Percentiles rank a stretch among this genome's conserved stretches.
These are phyloP conservation scores for Candida hispaniensis DNA, from an alignment of 805 yeast genomes.

Conservation along the genomic window DNA sequence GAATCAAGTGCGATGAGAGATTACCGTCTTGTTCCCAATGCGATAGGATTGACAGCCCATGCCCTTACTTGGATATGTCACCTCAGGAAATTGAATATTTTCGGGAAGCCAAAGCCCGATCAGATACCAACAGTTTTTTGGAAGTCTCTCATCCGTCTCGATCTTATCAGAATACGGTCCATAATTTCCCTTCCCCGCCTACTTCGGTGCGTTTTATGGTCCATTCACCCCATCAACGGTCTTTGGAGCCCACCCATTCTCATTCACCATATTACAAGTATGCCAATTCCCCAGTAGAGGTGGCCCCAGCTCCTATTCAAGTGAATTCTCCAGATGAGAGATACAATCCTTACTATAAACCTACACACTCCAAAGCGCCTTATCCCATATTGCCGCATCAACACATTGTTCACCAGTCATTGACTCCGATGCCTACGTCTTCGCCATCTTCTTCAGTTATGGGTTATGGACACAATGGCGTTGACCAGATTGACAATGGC, in stretches of 20 bases:
- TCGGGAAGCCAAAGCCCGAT: constrained; percentile 16
- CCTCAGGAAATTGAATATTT: constrained; percentile 34
- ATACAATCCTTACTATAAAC: too few relatives aligned
- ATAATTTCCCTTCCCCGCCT: constrained; percentile 11
- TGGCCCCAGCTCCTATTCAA: not conserved
- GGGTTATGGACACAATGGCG: too few relatives aligned
- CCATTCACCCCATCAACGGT: constrained; percentile 1
- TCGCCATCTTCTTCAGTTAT: too few relatives aligned
- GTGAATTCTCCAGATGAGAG: too few relatives aligned
- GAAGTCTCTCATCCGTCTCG: too few relatives aligned
- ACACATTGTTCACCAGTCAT: too few relatives aligned
- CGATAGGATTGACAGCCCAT: constrained; percentile 35
- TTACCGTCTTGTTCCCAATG: constrained; percentile 53
- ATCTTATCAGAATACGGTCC: constrained; percentile 11
- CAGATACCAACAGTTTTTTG: constrained; percentile 13
- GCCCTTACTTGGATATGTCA: constrained; percentile 42
- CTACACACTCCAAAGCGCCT: too few relatives aligned
- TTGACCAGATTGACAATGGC: too few relatives aligned
- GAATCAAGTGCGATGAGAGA: constrained; percentile 56
- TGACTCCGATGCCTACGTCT: too few relatives aligned
- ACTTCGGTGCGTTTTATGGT: constrained; percentile 9
- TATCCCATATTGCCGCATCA: too few relatives aligned
- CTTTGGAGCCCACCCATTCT: constrained; percentile 2
- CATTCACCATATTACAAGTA: constrained; percentile 2
- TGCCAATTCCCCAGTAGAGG: not conserved